Evolutionary conservation across 371 early-diverging fungal genomes (phyloP).

Genomic region (Smittium culicis): DNA sequence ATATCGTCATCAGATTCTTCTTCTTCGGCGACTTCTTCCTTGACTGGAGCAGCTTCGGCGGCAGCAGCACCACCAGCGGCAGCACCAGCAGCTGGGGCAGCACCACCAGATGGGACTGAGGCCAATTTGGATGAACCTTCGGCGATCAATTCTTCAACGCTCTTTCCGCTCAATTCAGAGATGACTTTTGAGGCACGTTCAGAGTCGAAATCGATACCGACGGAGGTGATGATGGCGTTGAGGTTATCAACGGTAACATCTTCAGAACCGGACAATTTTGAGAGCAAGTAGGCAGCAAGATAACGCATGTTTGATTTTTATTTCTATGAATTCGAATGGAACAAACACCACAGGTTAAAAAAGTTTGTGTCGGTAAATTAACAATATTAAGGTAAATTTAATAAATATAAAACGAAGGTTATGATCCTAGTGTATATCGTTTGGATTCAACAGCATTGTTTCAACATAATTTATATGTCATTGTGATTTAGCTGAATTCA

Average conservation of each 20-base stretch:
- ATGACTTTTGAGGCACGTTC: conserved; percentile 65
- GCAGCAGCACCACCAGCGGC: conserved; percentile 28
- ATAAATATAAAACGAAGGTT: not conserved
- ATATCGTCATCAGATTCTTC: conserved; percentile 44
- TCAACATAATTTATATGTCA: too few relatives aligned
- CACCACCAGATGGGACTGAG: conserved; percentile 81
- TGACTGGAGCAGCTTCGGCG: conserved; percentile 21
- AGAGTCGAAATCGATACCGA: conserved; percentile 80
- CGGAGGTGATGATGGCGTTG: conserved; percentile 73
- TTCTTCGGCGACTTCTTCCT: conserved; percentile 32
- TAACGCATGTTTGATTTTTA: conserved; percentile 63
- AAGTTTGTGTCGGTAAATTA: not conserved
- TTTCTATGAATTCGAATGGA: not conserved
- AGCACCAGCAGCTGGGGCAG: conserved; percentile 47
- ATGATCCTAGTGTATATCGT: not conserved
- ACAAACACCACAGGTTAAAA: not conserved
- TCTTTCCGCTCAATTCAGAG: conserved; percentile 74
- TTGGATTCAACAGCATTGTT: too few relatives aligned
- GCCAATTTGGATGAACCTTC: conserved; percentile 85
- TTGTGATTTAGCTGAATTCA: too few relatives aligned
- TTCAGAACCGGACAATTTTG: conserved; percentile 73
- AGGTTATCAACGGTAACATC: conserved; percentile 65
- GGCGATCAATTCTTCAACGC: conserved; percentile 73
- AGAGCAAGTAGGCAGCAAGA: conserved; percentile 94
- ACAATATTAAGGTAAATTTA: not conserved